Conservation (phyloP, 257 asterid genomes). For the Craterostigma plantagineum region DNA sequence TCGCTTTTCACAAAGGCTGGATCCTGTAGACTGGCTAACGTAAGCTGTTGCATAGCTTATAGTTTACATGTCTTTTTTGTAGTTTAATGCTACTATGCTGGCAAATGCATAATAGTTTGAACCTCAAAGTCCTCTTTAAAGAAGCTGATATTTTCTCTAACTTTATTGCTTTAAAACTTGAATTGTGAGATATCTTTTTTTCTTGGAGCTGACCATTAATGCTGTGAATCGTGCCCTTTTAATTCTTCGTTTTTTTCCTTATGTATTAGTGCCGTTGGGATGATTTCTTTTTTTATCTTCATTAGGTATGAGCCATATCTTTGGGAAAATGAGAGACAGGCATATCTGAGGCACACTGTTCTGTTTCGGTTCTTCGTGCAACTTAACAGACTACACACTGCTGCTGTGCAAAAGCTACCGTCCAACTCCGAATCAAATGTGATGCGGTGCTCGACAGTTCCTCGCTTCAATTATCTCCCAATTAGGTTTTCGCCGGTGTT, state of each 20-base stretch:
- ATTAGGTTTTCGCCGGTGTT: conserved; percentile 40
- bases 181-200: no score
- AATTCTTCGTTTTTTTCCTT: no score
- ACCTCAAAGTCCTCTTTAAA: no score
- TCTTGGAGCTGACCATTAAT: no score
- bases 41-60: no score
- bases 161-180: no score
- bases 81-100: no score
- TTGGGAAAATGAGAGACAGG: conserved; percentile 90
- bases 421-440: conserved; percentile 87
- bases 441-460: conserved; percentile 86
- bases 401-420: conserved; percentile 55
- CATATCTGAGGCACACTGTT: conserved; percentile 84
- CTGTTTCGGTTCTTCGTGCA: conserved; percentile 94
- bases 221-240: no score
- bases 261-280: neutral
- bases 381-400: conserved; percentile 66
- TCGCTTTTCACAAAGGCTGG: conserved; percentile 61
- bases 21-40: conserved; percentile 99
- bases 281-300: neutral
- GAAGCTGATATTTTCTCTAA: no score
- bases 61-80: no score
- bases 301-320: conserved; percentile 82
- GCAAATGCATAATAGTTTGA: no score
- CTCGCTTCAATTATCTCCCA: conserved; percentile 97